phyloP scores from a whole-genome alignment of 371 early-diverging fungal species.

The Mortierella sp. region DNA sequence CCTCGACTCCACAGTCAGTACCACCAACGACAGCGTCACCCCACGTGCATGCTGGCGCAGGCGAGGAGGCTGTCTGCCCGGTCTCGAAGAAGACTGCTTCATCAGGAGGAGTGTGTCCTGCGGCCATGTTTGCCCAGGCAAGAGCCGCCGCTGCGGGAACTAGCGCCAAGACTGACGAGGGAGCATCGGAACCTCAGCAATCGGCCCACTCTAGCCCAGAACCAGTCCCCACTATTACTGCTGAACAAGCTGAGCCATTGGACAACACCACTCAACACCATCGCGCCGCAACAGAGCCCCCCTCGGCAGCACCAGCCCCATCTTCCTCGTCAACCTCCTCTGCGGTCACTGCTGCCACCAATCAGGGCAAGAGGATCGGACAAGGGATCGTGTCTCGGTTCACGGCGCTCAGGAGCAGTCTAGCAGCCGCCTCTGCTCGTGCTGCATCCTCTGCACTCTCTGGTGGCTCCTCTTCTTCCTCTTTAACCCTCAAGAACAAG shows the following conservation, averaged over 20 bases:
- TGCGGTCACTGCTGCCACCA: conserved; percentile 16
- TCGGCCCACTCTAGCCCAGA: not conserved
- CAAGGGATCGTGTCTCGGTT: conserved; percentile 44
- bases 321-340: conserved; percentile 12
- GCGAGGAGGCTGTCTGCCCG: conserved; percentile 40
- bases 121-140: conserved; percentile 53
- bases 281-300: conserved; percentile 28
- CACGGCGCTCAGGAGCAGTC: conserved; percentile 40
- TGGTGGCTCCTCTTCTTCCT: conserved; percentile 15
- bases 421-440: conserved; percentile 49
- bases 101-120: conserved; percentile 48
- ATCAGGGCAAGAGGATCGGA: conserved; percentile 35
- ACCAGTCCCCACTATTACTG: not conserved
- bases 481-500: conserved; percentile 12
- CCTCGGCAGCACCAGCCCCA: not conserved
- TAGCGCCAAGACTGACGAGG: not conserved
- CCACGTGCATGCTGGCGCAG: not conserved
- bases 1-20: not conserved
- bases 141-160: conserved; percentile 28
- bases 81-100: conserved; percentile 51
- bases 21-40: not conserved
- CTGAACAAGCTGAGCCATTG: not conserved
- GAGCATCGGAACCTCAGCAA: not conserved
- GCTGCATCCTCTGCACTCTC: conserved; percentile 40
- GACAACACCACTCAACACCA: not conserved